phyloP scores from a whole-genome alignment of 2,329 filamentous ascomycete species.

The Colletotrichum tanaceti region DNA sequence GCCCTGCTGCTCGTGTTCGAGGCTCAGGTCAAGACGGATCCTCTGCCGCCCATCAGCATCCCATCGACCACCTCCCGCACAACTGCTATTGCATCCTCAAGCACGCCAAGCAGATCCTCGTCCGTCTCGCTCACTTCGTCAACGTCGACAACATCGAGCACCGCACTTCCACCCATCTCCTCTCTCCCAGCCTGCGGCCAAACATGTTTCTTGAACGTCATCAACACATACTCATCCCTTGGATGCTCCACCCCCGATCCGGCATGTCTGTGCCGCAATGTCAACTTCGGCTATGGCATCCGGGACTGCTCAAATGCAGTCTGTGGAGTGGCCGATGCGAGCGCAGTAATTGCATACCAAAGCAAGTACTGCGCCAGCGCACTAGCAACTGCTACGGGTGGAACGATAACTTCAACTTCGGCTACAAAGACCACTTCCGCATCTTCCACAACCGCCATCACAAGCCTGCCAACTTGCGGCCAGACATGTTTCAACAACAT shows the following conservation, averaged over 20 bases:
- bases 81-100: conserved; percentile 17
- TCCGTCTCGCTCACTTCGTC: conserved; percentile 18
- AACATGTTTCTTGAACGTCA: background rate
- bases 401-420: conserved; percentile 9
- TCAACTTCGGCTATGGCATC: conserved; percentile 39
- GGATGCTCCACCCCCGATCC: conserved; percentile 30
- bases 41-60: conserved; percentile 10
- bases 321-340: conserved; percentile 13
- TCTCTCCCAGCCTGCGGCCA: no score
- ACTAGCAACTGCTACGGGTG: conserved; percentile 19
- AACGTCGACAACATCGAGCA: conserved; percentile 9
- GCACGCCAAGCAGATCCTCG: background rate
- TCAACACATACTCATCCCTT: conserved; percentile 25
- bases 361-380: conserved; percentile 26
- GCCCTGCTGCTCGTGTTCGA: conserved; percentile 45
- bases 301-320: conserved; percentile 34
- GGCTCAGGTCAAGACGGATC: conserved; percentile 18
- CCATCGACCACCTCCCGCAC: conserved; percentile 14
- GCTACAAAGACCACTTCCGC: background rate
- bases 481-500: no score
- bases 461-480: no score
- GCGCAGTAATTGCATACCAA: conserved; percentile 35
- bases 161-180: background rate
- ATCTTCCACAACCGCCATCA: no score
- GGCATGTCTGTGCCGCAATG: conserved; percentile 36